These are phyloP conservation scores for Saturnispora mendoncae DNA, from an alignment of 805 yeast genomes.

Conservation along the genomic window DNA sequence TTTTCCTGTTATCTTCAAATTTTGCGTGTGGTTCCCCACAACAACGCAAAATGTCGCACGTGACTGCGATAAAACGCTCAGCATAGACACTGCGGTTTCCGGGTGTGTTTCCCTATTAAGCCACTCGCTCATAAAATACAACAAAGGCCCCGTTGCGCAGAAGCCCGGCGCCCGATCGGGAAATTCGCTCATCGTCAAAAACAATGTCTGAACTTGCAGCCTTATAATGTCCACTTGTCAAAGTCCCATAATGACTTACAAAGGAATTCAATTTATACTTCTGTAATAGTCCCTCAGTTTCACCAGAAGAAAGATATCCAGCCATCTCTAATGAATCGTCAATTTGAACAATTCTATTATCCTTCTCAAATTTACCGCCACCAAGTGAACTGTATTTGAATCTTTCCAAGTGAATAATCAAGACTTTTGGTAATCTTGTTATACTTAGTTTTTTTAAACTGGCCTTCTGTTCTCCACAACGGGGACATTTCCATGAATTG, in stretches of 20 bases:
- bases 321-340: conserved; percentile 52
- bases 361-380: conserved; percentile 37
- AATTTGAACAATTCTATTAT: conserved; percentile 57
- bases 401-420: conserved; percentile 80
- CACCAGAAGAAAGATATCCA: conserved; percentile 43
- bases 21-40: neutral
- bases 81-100: neutral
- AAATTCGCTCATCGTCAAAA: neutral
- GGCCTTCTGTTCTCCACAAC: conserved; percentile 52
- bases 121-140: neutral
- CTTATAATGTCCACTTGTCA: conserved; percentile 80
- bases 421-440: conserved; percentile 66
- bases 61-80: neutral
- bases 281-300: conserved; percentile 30
- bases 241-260: conserved; percentile 74
- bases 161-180: neutral
- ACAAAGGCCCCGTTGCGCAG: neutral
- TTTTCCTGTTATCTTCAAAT: neutral
- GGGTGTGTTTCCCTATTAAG: neutral
- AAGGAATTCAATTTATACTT: conserved; percentile 70
- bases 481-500: conserved; percentile 79
- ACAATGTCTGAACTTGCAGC: neutral
- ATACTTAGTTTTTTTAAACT: conserved; percentile 65
- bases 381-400: conserved; percentile 42
- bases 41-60: neutral